phyloP scores from a whole-genome alignment of 441 rosid genomes.

The Manihot esculenta region DNA sequence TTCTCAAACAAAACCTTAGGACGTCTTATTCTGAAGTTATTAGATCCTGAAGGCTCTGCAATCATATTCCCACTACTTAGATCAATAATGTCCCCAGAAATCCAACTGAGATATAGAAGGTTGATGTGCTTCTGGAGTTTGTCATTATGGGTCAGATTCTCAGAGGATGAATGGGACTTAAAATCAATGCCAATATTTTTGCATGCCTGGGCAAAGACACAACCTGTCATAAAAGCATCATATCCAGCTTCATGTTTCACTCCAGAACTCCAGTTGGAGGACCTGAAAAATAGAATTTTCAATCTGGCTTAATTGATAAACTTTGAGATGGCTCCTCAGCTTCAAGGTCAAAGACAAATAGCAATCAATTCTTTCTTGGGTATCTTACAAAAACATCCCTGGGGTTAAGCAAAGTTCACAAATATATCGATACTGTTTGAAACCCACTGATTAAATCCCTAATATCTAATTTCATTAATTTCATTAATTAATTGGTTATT shows the following conservation, averaged over 20 bases:
- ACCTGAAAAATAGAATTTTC: slow-evolving; percentile 45
- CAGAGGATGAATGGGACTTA: slow-evolving; percentile 32
- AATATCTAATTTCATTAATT: too few relatives aligned
- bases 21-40: slow-evolving; percentile 21
- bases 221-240: slow-evolving; percentile 99
- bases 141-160: slow-evolving; percentile 46
- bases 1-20: slow-evolving; percentile 46
- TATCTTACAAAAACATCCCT: slow-evolving; percentile 30
- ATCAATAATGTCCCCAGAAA: slow-evolving; percentile 60
- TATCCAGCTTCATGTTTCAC: slow-evolving; percentile 96
- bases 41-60: slow-evolving; percentile 25
- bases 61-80: slow-evolving; percentile 49
- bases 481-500: too few relatives aligned
- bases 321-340: slow-evolving; percentile 24
- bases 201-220: slow-evolving; percentile 85
- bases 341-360: slow-evolving; percentile 20
- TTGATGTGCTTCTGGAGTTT: slow-evolving; percentile 62
- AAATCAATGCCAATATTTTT: slow-evolving; percentile 70
- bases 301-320: slow-evolving; percentile 17
- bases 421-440: too few relatives aligned
- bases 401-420: slow-evolving; percentile 43
- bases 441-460: too few relatives aligned
- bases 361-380: slow-evolving; percentile 30
- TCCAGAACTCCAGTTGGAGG: slow-evolving; percentile 50
- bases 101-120: slow-evolving; percentile 83